Base-by-base conservation (phyloP, 148 eudicot genomes). In the Chenopodium formosanum region DNA sequence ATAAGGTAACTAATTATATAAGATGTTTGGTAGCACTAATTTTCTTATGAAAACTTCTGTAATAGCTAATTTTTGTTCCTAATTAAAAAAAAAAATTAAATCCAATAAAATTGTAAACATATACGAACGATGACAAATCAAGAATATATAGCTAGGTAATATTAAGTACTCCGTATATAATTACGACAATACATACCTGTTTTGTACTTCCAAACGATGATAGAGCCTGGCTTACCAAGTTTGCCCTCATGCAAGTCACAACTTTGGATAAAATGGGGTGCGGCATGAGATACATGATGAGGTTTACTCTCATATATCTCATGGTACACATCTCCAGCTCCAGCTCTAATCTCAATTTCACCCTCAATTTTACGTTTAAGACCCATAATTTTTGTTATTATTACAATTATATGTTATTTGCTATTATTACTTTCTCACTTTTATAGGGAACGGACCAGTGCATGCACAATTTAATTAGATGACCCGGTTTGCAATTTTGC, bases 211-310 rank as follows among this genome's bases (percentile, higher is more conserved):
- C 81, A 77, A 25, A 46, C 63, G 60, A 46, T 70, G 9, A 63
- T 46, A 31, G 80, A 82, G 52, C 84, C 81, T 31, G 0, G 44
- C 44, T 40, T 40, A 40, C 44, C 44, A 40, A 40, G 44, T 40
- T 77, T 70, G 11, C 84, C 84, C 31, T 82, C 65, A 46, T 82
- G 84, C 65, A 82, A 77, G 4, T 82, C 84, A 62, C 80, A 78
- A 25, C 77, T 17, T 58, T 82, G 72, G 1, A 82, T 5, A 31
- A 82, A 82, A 63, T 82, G 84, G 70, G 84, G 71, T 1, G 81
- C 76, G 4, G 76, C 81, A 70, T 71, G 76, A 0, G 77, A 70
- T 1, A 77, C 72, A 31, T 82, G 77, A 69, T 82, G 84, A 58
- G 84, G 84, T 14, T 7, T 77, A 67, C 65, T 70, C 64, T 44